These are phyloP conservation scores for Skeletonema grethae DNA, from an alignment of 108 stramenopile species.

Conservation along the genomic window DNA sequence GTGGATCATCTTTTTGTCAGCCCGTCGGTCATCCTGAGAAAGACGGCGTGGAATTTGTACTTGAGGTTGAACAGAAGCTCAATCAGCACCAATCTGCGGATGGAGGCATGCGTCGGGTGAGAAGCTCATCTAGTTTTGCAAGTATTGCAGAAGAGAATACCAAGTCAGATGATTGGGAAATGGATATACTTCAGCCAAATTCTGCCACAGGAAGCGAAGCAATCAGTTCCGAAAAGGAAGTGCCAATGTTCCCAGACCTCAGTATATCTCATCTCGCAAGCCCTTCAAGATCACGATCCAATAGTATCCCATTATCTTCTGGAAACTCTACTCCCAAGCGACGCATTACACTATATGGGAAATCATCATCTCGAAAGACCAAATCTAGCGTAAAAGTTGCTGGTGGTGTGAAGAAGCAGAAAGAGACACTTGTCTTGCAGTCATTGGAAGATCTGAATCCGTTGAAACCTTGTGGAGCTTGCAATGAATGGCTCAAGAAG, in stretches of 20 bases:
- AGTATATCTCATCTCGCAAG: neutral
- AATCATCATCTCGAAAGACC: constrained; percentile 27
- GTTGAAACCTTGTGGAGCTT: constrained; percentile 94
- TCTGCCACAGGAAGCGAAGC: neutral
- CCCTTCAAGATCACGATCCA: constrained; percentile 4
- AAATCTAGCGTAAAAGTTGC: constrained; percentile 21
- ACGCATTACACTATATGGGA: constrained; percentile 51
- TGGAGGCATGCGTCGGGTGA: constrained; percentile 23
- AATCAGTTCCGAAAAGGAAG: constrained; percentile 6
- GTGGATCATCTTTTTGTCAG: constrained; percentile 14
- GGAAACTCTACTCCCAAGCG: constrained; percentile 51
- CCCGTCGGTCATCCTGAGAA: constrained; percentile 14
- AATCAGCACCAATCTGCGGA: constrained; percentile 21
- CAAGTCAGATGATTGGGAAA: constrained; percentile 45
- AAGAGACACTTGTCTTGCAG: constrained; percentile 33
- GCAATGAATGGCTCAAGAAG: constrained; percentile 98
- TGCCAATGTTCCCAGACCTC: constrained; percentile 15
- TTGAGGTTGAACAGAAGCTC: constrained; percentile 34
- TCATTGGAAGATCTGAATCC: constrained; percentile 84
- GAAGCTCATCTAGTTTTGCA: constrained; percentile 48
- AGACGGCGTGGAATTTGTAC: constrained; percentile 23
- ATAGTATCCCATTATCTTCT: constrained; percentile 1
- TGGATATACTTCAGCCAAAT: constrained; percentile 19
- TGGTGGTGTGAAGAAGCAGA: constrained; percentile 33
- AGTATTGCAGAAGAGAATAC: constrained; percentile 48